Evolutionary conservation across 2,329 filamentous ascomycete genomes (phyloP), one percentile per base, ranked within the genome.

Genomic region (Coniochaeta sp.): DNA sequence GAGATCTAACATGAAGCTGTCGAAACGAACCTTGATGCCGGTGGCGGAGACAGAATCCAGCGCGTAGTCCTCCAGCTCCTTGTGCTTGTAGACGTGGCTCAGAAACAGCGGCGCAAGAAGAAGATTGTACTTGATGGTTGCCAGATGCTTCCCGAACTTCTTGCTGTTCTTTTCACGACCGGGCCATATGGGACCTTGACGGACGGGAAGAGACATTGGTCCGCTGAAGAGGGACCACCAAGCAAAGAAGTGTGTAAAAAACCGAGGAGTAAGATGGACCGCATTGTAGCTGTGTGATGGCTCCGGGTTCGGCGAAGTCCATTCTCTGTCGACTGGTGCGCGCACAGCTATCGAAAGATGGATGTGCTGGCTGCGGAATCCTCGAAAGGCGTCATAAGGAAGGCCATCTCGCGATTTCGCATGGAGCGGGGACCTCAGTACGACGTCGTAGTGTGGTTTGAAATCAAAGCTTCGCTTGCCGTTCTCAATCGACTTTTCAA

Each of bases 171-270:
- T 97, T 67, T 97, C 95, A 26, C 92, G 84, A 0, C 91, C 92
- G 6, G 93, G 93, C 87, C 93, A 99, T 3, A 99, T 81, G 55
- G 84, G 83, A 17, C 95, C 95, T 76, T 99, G 96, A 0, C 95
- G 90, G 60, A 99, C 89, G 12, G 95, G 96, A 30, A 99, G 80
- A 12, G 93, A 96, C 87, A 98, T 92, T 9, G 93, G 89, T 1
- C 93, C 93, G 9, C 92, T 92, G 74, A 99, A 99, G 66, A 98
- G 86, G 0, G 90, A 93, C 92, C 93, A 98, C 95, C 95, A 99
- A 60, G 88, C 87, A 76, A 93, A 98, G 79, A 99, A 99, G 72
- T 99, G 95, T 0, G 93, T 97, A 72, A 99, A 99, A 78, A 99
- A 96, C 9, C 93, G 88, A 6, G 95, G 95, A 1, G 90, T 95